A percentile compares a stretch with the other conserved stretches of the same genome.
Evolutionary conservation across 2,329 filamentous ascomycete genomes (phyloP).

Genomic region (Graphilbum sp.): DNA sequence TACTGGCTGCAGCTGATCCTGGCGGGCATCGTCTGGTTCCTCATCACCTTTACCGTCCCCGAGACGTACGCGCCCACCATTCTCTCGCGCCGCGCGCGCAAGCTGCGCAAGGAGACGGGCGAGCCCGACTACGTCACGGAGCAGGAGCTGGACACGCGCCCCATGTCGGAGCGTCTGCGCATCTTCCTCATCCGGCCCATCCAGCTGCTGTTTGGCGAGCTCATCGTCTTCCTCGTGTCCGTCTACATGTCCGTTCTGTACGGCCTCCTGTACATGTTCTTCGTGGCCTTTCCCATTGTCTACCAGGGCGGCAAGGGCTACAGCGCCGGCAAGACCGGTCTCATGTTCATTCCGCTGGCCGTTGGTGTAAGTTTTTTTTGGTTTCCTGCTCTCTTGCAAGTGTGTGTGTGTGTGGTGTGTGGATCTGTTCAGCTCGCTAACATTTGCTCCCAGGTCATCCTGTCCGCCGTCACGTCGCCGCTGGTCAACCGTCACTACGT

Average conservation of each 20-base stretch:
- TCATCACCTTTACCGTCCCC: background rate
- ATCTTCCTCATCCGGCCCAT: slow-evolving; percentile 72
- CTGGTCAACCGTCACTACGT: slow-evolving; percentile 73
- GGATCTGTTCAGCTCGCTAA: no score
- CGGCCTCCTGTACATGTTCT: slow-evolving; percentile 62
- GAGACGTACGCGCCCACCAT: slow-evolving; percentile 79
- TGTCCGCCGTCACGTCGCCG: no score
- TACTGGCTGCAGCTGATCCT: slow-evolving; percentile 40
- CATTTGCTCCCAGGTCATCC: no score
- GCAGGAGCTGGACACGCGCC: slow-evolving; percentile 58
- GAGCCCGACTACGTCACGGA: slow-evolving; percentile 58
- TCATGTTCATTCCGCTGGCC: slow-evolving; percentile 78
- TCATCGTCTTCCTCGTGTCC: slow-evolving; percentile 71
- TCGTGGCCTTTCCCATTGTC: slow-evolving; percentile 52
- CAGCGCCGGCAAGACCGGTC: slow-evolving; percentile 53
- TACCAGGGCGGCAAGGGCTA: slow-evolving; percentile 71
- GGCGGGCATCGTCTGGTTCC: background rate
- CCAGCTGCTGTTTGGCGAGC: slow-evolving; percentile 68
- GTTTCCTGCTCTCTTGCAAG: slow-evolving; percentile 48
- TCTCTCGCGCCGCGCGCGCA: slow-evolving; percentile 51
- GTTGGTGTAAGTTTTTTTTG: slow-evolving; percentile 39
- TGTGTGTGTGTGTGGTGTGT: no score
- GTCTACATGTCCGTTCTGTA: slow-evolving; percentile 77
- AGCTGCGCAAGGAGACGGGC: slow-evolving; percentile 53
- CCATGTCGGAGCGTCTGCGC: slow-evolving; percentile 49